phyloP scores from a whole-genome alignment of 352 stramenopile genomes.

The Phytophthora cactorum region DNA sequence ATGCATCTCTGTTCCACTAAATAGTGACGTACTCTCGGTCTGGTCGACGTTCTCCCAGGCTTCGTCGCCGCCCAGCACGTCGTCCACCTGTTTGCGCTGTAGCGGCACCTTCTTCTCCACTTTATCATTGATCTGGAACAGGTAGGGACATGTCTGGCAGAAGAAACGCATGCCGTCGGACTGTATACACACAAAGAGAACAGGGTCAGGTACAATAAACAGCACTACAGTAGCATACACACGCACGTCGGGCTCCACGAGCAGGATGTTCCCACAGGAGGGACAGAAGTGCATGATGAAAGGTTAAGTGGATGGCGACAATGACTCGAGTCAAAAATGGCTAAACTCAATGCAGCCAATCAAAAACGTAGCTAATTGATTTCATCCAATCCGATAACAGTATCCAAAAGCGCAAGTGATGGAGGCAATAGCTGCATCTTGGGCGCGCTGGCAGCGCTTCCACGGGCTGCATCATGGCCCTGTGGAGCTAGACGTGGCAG shows the following conservation, averaged over 20 bases:
- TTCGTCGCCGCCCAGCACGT: constrained; percentile 97
- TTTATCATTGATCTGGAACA: constrained; percentile 90
- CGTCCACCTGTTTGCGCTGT: constrained; percentile 98
- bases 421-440: constrained; percentile 21
- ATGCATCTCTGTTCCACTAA: neutral
- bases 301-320: constrained; percentile 4
- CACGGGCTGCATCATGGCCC: constrained; percentile 7
- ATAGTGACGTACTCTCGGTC: constrained; percentile 84
- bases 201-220: constrained; percentile 3
- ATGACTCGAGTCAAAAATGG: neutral
- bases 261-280: constrained; percentile 90
- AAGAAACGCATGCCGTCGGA: constrained; percentile 91
- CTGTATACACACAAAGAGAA: constrained; percentile 33
- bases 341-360: neutral
- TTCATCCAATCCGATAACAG: constrained; percentile 20
- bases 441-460: constrained; percentile 33
- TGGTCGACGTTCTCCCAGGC: constrained; percentile 99
- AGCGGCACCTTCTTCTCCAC: constrained; percentile 91
- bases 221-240: neutral
- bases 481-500: constrained; percentile 10
- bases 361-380: neutral
- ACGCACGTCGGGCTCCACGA: constrained; percentile 87
- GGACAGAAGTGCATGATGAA: constrained; percentile 89
- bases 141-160: constrained; percentile 89
- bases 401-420: neutral